Conservation (phyloP, 148 eudicot genomes). For the Bassia scoparia region DNA sequence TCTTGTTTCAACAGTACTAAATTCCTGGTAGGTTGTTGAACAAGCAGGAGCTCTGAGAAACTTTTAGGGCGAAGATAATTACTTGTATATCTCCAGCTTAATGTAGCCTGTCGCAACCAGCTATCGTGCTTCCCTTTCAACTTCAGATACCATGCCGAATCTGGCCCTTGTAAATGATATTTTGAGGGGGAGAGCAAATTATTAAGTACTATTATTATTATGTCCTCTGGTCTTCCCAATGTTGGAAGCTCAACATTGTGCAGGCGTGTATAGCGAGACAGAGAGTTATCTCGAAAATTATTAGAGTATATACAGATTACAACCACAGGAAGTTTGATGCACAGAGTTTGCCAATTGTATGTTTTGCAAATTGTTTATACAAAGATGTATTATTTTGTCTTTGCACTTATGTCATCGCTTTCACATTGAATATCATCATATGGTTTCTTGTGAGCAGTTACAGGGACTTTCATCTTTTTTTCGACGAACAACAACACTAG, state of each 20-base stretch:
- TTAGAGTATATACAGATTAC: conserved; percentile 4
- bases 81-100: background rate
- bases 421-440: background rate
- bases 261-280: conserved; percentile 18
- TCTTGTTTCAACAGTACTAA: background rate
- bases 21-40: conserved; percentile 20
- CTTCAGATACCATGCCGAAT: background rate
- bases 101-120: background rate
- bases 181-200: conserved; percentile 2
- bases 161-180: conserved; percentile 21
- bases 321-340: conserved; percentile 20
- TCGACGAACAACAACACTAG: no score
- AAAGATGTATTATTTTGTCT: background rate
- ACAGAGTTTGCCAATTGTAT: background rate
- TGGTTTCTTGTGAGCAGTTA: background rate
- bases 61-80: background rate
- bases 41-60: conserved; percentile 8
- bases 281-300: background rate
- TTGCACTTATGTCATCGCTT: background rate
- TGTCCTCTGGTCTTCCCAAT: background rate
- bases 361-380: conserved; percentile 2
- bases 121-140: background rate
- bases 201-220: background rate
- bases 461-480: background rate
- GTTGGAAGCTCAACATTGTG: conserved; percentile 13